A percentile compares a stretch with the other conserved stretches of the same genome.
These are phyloP conservation scores for Acanthamoeba castellanii DNA, from an alignment of 208 protist species.

Conservation along the genomic window DNA sequence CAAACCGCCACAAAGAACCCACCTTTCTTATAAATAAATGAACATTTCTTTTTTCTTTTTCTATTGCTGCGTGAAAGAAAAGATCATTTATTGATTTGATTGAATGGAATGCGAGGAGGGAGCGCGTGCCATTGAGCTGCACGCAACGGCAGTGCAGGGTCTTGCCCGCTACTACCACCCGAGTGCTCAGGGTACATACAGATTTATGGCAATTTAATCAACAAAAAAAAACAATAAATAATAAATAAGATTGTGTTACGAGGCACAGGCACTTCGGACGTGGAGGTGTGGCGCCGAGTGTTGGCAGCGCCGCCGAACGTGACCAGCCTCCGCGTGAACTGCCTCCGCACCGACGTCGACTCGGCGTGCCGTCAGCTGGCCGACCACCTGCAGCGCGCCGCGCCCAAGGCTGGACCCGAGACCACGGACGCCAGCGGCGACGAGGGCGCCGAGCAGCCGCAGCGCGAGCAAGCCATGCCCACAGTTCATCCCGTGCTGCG, in stretches of 20 bases:
- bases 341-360: constrained; percentile 1
- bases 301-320: constrained; percentile 11
- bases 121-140: not conserved
- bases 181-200: not conserved
- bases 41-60: too few species aligned
- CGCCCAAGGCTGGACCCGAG: not conserved
- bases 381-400: not conserved
- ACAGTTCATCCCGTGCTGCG: not conserved
- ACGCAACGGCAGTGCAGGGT: not conserved
- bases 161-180: not conserved
- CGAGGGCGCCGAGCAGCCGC: too few species aligned
- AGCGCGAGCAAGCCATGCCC: not conserved
- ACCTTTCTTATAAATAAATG: not conserved
- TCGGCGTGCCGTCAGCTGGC: not conserved
- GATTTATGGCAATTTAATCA: too few species aligned
- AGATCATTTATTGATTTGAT: not conserved
- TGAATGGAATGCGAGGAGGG: not conserved
- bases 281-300: not conserved
- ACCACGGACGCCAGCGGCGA: not conserved
- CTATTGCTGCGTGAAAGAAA: too few species aligned
- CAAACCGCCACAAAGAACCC: not conserved
- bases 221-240: not conserved
- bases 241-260: not conserved
- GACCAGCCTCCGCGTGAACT: constrained; percentile 20
- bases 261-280: not conserved